Evolutionary conservation across 768 basidiomycete species (phyloP).

Genomic region (Multifurca ochricompacta): DNA sequence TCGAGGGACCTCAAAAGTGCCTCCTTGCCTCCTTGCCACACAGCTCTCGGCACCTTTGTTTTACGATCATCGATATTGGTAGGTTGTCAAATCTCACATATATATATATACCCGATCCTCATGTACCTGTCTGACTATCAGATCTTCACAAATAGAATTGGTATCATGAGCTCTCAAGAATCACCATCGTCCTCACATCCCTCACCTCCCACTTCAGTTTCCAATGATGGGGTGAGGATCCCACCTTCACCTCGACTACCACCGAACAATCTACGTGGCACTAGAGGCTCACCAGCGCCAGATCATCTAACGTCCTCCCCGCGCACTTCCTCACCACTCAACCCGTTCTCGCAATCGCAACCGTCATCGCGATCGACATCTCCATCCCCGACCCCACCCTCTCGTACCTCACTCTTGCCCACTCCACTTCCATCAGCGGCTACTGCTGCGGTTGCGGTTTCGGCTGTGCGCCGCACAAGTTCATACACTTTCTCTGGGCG

Average conservation of each 20-base stretch:
- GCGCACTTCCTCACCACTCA: slow-evolving; percentile 9
- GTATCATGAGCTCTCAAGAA: background rate
- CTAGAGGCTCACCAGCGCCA: background rate
- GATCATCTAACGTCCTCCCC: background rate
- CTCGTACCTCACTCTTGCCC: slow-evolving; percentile 1
- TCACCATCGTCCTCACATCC: background rate
- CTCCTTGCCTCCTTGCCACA: too few relatives aligned
- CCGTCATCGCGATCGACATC: slow-evolving; percentile 3
- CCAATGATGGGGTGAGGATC: too few relatives aligned
- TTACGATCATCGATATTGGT: too few relatives aligned
- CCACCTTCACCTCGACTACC: too few relatives aligned
- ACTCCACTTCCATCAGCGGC: background rate
- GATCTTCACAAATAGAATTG: background rate
- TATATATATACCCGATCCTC: background rate
- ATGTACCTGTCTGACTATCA: too few relatives aligned
- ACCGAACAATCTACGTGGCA: too few relatives aligned
- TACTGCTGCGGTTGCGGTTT: too few relatives aligned
- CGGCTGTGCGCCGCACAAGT: background rate
- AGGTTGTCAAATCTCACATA: background rate
- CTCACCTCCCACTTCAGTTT: too few relatives aligned
- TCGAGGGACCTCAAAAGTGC: too few relatives aligned
- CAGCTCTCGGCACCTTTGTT: too few relatives aligned
- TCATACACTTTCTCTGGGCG: background rate
- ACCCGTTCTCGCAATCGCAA: background rate
- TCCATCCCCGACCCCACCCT: background rate